Evolutionary conservation across 2,329 filamentous ascomycete species (phyloP).

Genomic region (Sclerotinia trifoliorum): DNA sequence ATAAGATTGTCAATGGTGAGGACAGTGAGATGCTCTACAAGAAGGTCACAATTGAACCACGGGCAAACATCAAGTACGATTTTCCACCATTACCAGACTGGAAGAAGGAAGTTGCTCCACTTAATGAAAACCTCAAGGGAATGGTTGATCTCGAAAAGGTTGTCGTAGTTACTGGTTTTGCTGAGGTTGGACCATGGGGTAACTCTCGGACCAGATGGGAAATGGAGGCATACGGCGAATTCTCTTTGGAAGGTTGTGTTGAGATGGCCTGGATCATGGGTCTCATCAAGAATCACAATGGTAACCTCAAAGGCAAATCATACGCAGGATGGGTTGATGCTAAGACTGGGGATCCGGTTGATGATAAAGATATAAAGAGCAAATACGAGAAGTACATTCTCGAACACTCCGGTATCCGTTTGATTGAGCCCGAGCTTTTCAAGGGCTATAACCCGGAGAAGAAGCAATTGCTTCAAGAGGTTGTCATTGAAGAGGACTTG

Average conservation of each 20-base stretch:
- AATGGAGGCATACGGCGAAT: slow-evolving; percentile 96
- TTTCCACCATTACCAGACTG: slow-evolving; percentile 90
- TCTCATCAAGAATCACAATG: slow-evolving; percentile 98
- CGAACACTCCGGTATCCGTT: slow-evolving; percentile 93
- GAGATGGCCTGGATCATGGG: slow-evolving; percentile 99
- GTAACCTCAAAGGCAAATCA: slow-evolving; percentile 88
- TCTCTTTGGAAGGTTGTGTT: slow-evolving; percentile 95
- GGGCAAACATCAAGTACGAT: slow-evolving; percentile 96
- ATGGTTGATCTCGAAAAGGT: slow-evolving; percentile 99
- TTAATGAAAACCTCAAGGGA: slow-evolving; percentile 85
- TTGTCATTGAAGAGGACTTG: slow-evolving; percentile 94
- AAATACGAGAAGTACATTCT: slow-evolving; percentile 98
- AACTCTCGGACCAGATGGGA: slow-evolving; percentile 98
- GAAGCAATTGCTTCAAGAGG: slow-evolving; percentile 97
- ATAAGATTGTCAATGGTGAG: slow-evolving; percentile 95
- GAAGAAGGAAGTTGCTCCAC: slow-evolving; percentile 84
- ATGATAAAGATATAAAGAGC: slow-evolving; percentile 95
- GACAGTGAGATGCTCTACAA: slow-evolving; percentile 90
- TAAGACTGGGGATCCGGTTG: slow-evolving; percentile 91
- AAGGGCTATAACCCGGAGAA: slow-evolving; percentile 96
- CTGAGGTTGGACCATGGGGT: slow-evolving; percentile 96
- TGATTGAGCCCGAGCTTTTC: slow-evolving; percentile 97
- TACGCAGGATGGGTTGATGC: slow-evolving; percentile 97
- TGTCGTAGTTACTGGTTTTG: slow-evolving; percentile 94
- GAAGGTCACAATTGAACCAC: slow-evolving; percentile 88